These are phyloP conservation scores for Taphrina deformans DNA, from an alignment of 1,139 yeast species.

Conservation along the genomic window DNA sequence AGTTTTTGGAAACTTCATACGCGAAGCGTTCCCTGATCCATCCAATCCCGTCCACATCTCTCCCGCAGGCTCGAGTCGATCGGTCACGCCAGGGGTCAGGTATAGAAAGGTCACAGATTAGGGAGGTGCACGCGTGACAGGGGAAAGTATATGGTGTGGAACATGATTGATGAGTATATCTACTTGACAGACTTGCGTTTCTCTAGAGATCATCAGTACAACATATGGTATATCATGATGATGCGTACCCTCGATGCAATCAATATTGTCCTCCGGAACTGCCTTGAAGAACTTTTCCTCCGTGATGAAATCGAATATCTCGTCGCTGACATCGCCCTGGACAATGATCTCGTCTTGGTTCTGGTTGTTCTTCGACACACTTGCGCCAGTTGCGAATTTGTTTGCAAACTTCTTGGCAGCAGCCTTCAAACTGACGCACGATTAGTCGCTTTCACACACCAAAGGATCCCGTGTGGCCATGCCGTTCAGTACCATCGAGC, in stretches of 20 bases:
- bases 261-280: conserved; percentile 37
- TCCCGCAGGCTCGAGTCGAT: background rate
- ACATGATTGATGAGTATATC: background rate
- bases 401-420: conserved; percentile 89
- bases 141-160: no score
- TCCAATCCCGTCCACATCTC: background rate
- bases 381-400: conserved; percentile 94
- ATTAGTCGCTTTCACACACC: background rate
- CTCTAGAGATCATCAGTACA: background rate
- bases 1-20: conserved; percentile 30
- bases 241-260: conserved; percentile 36
- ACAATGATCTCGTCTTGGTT: conserved; percentile 88
- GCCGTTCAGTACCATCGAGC: background rate
- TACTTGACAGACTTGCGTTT: conserved; percentile 29
- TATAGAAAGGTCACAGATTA: no score
- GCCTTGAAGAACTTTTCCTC: conserved; percentile 61
- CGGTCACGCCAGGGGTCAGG: no score
- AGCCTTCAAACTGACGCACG: conserved; percentile 58
- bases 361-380: conserved; percentile 88
- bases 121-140: no score
- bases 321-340: conserved; percentile 95
- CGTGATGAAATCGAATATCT: conserved; percentile 74
- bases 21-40: conserved; percentile 32
- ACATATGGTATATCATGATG: background rate
- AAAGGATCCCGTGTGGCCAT: background rate